phyloP scores from a whole-genome alignment of 164 flowering plant genomes.

The Malania oleifera region DNA sequence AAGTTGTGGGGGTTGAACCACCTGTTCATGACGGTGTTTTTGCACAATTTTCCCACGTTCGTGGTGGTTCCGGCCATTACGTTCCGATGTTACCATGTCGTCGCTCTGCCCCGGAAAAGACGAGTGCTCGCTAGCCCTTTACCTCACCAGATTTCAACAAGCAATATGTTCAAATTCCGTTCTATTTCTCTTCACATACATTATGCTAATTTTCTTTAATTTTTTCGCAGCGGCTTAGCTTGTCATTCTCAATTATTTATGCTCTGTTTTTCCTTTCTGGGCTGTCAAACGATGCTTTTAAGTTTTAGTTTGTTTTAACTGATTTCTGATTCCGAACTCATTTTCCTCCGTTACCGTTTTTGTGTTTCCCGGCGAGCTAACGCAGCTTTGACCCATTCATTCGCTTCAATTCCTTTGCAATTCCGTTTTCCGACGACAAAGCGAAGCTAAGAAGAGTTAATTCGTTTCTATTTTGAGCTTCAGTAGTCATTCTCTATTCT shows the following conservation, averaged over 20 bases:
- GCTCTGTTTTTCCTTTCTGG: background rate
- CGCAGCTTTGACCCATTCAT: background rate
- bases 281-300: too few species aligned
- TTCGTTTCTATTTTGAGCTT: too few species aligned
- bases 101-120: slow-evolving; percentile 63
- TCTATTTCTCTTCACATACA: too few species aligned
- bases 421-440: too few species aligned
- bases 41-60: slow-evolving; percentile 29
- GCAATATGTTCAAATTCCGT: too few species aligned
- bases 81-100: slow-evolving; percentile 55
- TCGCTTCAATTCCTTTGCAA: background rate
- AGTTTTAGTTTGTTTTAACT: too few species aligned
- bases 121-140: slow-evolving; percentile 59
- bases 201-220: too few species aligned
- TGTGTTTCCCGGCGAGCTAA: background rate
- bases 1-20: slow-evolving; percentile 33
- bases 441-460: too few species aligned
- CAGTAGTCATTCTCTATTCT: too few species aligned
- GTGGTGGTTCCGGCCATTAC: slow-evolving; percentile 50
- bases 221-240: too few species aligned
- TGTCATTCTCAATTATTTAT: too few species aligned
- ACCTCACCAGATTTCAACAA: slow-evolving; percentile 57
- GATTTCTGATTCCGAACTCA: too few species aligned
- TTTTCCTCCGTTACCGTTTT: background rate
- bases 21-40: slow-evolving; percentile 47